A percentile compares a stretch with the other conserved stretches of the same genome.
Conservation (phyloP, 345 rosid species). For the Excoecaria agallocha region DNA sequence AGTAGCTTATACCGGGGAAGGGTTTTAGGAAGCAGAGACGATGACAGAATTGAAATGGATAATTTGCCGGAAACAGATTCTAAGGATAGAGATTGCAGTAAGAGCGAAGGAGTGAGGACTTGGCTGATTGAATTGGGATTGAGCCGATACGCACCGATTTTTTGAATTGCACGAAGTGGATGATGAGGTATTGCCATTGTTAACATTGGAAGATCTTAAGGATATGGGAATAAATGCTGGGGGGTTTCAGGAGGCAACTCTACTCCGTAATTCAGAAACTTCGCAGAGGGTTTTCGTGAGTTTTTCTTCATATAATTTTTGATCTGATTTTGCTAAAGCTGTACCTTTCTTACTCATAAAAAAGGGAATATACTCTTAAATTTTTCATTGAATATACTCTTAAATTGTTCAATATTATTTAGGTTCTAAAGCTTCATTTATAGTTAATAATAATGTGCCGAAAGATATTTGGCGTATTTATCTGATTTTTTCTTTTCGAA, state of each 20-base stretch:
- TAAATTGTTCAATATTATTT: background rate
- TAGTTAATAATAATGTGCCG: background rate
- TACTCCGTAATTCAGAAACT: slow-evolving; percentile 35
- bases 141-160: slow-evolving; percentile 36
- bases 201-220: slow-evolving; percentile 35
- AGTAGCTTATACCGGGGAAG: slow-evolving; percentile 22
- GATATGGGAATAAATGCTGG: slow-evolving; percentile 40
- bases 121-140: slow-evolving; percentile 34
- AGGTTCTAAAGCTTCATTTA: background rate
- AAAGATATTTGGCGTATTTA: background rate
- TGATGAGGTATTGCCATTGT: slow-evolving; percentile 31
- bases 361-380: too few relatives aligned
- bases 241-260: slow-evolving; percentile 32
- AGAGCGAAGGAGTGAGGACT: slow-evolving; percentile 29
- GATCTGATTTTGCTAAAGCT: background rate
- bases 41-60: slow-evolving; percentile 35
- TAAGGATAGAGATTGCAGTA: slow-evolving; percentile 22
- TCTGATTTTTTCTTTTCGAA: background rate
- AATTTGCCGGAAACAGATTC: slow-evolving; percentile 29
- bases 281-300: slow-evolving; percentile 31
- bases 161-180: slow-evolving; percentile 38
- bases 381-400: background rate
- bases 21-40: slow-evolving; percentile 33
- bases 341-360: slow-evolving; percentile 3
- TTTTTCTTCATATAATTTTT: background rate